Evolutionary conservation across 2,329 filamentous ascomycete species (phyloP).

Genomic region (Cladosporium oxysporum): DNA sequence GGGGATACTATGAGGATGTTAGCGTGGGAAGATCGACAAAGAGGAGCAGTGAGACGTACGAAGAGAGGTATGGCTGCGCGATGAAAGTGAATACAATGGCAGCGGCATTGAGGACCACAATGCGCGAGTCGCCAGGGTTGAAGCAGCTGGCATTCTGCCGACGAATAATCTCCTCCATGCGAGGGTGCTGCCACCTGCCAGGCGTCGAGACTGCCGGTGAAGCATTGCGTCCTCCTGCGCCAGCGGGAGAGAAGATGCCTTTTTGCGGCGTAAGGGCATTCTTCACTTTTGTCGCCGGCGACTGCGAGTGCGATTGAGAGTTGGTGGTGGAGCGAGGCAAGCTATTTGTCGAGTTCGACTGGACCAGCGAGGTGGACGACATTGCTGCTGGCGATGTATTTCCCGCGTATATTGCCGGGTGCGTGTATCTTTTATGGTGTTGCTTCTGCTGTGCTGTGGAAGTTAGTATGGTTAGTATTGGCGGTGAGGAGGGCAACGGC

Average conservation of each 20-base stretch:
- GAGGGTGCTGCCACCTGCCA: conserved; percentile 89
- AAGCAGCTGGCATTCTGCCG: conserved; percentile 79
- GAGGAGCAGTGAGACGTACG: conserved; percentile 24
- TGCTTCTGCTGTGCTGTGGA: conserved; percentile 9
- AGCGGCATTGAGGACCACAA: conserved; percentile 67
- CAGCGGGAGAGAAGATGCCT: not conserved
- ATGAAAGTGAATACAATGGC: conserved; percentile 56
- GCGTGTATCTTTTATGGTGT: not conserved
- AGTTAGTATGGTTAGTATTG: conserved; percentile 20
- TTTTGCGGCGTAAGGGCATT: conserved; percentile 15
- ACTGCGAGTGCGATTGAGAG: not conserved
- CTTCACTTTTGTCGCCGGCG: conserved; percentile 12
- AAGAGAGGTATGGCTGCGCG: conserved; percentile 41
- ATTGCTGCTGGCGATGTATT: conserved; percentile 21
- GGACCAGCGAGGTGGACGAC: conserved; percentile 31
- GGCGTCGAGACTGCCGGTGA: conserved; percentile 33
- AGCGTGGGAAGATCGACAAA: not conserved
- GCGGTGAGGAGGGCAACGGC: not conserved
- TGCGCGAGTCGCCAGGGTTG: conserved; percentile 71
- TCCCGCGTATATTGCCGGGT: not conserved
- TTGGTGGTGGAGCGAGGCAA: not conserved
- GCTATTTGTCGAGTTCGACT: conserved; percentile 5
- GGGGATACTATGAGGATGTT: conserved; percentile 10
- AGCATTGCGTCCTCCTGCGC: conserved; percentile 10
- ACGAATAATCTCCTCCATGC: conserved; percentile 80